Base-by-base conservation (phyloP, 2,329 filamentous ascomycete species). In the Penicillium verrucosum region DNA sequence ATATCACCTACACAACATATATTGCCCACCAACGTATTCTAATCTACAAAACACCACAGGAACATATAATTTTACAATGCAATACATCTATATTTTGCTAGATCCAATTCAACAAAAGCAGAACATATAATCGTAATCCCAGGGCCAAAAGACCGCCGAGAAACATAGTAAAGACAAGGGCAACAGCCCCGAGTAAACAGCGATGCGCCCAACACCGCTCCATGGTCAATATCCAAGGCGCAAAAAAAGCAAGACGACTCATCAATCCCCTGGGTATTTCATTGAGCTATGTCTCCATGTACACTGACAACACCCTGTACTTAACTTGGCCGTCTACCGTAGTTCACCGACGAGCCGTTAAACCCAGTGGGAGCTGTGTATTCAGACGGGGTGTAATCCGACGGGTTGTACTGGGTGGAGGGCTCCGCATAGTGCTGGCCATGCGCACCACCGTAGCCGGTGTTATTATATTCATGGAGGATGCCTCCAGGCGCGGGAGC, bases 361-460 rank as follows among this genome's bases (percentile, higher is more conserved):
- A 46, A 60, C 21, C 41, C 50, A 60, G 23, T 56, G 56, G 37
- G 53, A 50, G 30, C 61, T 51, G 54, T 63, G 56, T 53, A 54
- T 30, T 54, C 49, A 27, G 49, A 51, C 11, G 49, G 49, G 11
- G 54, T 63, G 59, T 53, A 54, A 3, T 54, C 52, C 5, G 52
- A 54, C 9, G 45, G 38, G 25, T 49, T 54, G 44, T 54, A 53
- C 14, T 57, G 36, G 2, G 43, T 50, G n/a, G 46, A 56, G 10
- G 40, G 44, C 38, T 46, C 51, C 40, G 16, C 18, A 43, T 71
- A 72, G 49, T 70, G 69, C 60, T 72, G 72, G 6, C 68, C 73
- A 53, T 76, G 75, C 9, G 74, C 69, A 21, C 74, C 73, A 9
- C 71, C 71, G 49, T 78, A 78, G 56, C 72, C 69, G 32, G 75